Percentiles rank a stretch among this genome's conserved stretches.
phyloP scores from a whole-genome alignment of 2,329 filamentous ascomycete species.

The Calycina herbarum region DNA sequence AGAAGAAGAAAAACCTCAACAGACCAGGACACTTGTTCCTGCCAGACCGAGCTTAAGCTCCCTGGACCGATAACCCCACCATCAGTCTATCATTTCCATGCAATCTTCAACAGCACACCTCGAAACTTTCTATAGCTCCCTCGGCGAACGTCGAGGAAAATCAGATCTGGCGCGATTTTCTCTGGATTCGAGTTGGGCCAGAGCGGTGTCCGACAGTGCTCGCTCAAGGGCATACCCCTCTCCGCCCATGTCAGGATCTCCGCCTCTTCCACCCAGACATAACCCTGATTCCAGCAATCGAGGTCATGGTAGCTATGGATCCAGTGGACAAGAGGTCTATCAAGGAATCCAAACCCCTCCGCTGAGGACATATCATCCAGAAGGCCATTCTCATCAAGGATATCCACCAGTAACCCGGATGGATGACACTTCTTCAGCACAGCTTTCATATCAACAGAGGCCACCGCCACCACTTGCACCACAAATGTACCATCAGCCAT shows the following conservation, averaged over 20 bases:
- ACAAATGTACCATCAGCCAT: constrained; percentile 28
- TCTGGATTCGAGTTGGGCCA: constrained; percentile 56
- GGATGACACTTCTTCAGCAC: constrained; percentile 25
- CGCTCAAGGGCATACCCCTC: constrained; percentile 65
- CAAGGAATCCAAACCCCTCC: constrained; percentile 40
- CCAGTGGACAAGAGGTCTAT: constrained; percentile 52
- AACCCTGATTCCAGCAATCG: constrained; percentile 58
- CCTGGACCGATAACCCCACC: constrained; percentile 19
- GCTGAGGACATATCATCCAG: constrained; percentile 30
- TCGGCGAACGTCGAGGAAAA: constrained; percentile 60
- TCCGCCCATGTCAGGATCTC: constrained; percentile 74
- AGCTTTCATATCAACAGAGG: constrained; percentile 25
- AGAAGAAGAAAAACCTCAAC: background rate
- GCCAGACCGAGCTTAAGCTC: constrained; percentile 24
- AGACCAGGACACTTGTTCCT: constrained; percentile 20
- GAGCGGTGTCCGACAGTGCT: constrained; percentile 56
- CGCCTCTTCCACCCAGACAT: constrained; percentile 58
- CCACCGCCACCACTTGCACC: constrained; percentile 24
- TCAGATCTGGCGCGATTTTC: constrained; percentile 55
- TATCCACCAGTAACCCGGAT: constrained; percentile 26
- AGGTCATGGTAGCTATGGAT: constrained; percentile 48
- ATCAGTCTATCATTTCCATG: constrained; percentile 48
- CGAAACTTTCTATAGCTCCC: constrained; percentile 43
- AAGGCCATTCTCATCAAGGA: constrained; percentile 40
- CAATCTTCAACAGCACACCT: constrained; percentile 48